Base-by-base conservation (phyloP, 257 asterid genomes). In the Leonotis leonurus region DNA sequence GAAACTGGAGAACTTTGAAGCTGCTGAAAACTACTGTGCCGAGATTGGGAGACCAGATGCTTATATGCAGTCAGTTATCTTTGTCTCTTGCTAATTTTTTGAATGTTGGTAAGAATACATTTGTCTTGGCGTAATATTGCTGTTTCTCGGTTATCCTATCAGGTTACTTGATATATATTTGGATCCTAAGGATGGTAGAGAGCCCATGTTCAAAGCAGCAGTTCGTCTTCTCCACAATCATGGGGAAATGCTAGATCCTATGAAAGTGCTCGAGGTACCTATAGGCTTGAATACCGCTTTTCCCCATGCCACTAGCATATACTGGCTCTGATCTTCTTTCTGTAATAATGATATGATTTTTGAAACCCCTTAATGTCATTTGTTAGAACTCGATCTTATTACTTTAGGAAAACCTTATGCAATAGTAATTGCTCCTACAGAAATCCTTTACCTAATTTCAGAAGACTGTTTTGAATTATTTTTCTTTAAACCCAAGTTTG, bases 151-250 rank as follows among this genome's bases (percentile, higher is more conserved):
- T 60, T 70, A 49, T 53, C 5, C 72, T 66, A 53, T 72, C 75
- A 91, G 99, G 82, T 77, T 93, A 75, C 96, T 93, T 55, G 92
- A 87, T 67, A 89, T 93, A 90, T 93, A 93, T 82, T 79, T 93
- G 86, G 84, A 93, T 50, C 97, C 99, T 35, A 75, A 83, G 83
- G 91, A 89, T 71, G 96, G 90, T 29, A 83, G 94, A 79, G 87
- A 78, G 67, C 92, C 97, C 68, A 87, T 93, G 99, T 76, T 89
- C 52, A 84, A 80, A 74, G 95, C 96, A 48, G 99, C 96, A 44
- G 90, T 87, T 41, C 95, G 88, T 56, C 95, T 89, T 72, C 83
- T 93, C 71, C 99, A 93, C 72, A 87, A 82, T 76, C 95, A 93
- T 14, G 99, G 97, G 36, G 94, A 89, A 78, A 73, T 82, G 77